phyloP scores from a whole-genome alignment of 352 stramenopile genomes.

The Saprolegnia diclina region DNA sequence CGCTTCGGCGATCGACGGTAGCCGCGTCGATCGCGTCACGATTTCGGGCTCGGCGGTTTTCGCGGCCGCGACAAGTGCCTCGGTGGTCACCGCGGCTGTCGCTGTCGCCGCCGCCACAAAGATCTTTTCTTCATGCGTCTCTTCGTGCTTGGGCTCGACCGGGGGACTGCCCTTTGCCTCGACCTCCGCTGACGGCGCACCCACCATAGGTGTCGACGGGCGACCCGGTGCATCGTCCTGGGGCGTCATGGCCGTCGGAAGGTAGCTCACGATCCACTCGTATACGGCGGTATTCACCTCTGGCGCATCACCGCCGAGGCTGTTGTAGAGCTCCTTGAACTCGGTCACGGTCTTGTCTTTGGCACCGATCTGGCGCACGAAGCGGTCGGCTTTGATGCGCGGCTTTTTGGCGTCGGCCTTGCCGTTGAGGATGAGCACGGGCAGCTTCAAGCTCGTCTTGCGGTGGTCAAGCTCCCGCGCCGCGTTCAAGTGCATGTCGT shows the following conservation, averaged over 20 bases:
- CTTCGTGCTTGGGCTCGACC: too few species aligned
- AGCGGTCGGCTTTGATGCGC: slow-evolving; percentile 8
- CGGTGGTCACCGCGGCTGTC: too few species aligned
- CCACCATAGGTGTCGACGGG: too few species aligned
- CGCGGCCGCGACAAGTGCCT: too few species aligned
- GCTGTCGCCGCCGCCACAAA: too few species aligned
- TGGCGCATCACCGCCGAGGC: background rate
- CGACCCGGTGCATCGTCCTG: background rate
- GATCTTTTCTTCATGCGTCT: too few species aligned
- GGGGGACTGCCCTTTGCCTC: too few species aligned
- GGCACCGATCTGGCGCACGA: slow-evolving; percentile 6
- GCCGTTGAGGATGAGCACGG: slow-evolving; percentile 19
- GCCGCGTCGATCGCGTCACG: background rate
- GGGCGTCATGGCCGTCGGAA: background rate
- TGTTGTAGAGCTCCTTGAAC: slow-evolving; percentile 25
- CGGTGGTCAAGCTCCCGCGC: slow-evolving; percentile 13
- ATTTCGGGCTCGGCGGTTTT: too few species aligned
- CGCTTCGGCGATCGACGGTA: background rate
- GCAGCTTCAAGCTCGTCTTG: slow-evolving; percentile 7
- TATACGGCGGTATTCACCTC: slow-evolving; percentile 18
- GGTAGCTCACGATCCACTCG: slow-evolving; percentile 17
- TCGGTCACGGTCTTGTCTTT: slow-evolving; percentile 13
- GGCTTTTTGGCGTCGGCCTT: slow-evolving; percentile 10
- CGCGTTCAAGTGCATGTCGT: slow-evolving; percentile 8
- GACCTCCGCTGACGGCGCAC: too few species aligned